Evolutionary conservation across 2,329 filamentous ascomycete species (phyloP), one percentile per base, ranked within the genome.

Genomic region (Emergomyces pasteurianus): DNA sequence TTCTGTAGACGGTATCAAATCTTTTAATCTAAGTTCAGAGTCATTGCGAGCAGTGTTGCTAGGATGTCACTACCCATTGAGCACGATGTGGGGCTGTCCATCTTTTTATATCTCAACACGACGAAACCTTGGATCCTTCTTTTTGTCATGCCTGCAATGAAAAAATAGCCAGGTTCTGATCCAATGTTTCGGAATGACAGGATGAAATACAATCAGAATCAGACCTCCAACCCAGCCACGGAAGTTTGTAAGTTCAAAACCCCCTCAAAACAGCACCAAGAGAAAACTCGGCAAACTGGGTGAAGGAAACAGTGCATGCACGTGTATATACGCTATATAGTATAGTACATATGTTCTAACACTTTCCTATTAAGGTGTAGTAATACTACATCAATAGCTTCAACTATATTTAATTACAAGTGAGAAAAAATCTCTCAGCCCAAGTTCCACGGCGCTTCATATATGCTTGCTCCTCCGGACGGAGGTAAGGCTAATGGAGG

Each of bases 361-460:
- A 2, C 23, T 58, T 26, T 36, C 18, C 9, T 40, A 14, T 36
- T 23, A 21, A 57, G 52, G n/a, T 43, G 26, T 34, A 62, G 60
- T 43, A 47, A 56, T 40, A 56, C 46, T 21, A 61, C 61, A 16
- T 64, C 63, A 26, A 12, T 64, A 58, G 57, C 63, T 21, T 63
- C 63, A 16, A 46, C 52, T 34, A 57, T 63, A 23, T 58, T 58
- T 36, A 63, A 64, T n/a, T 64, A 61, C 42, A 61, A 57, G 63
- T 64, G 28, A 49, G 21, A 31, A 31, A 43, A 34, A 43, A 31
- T 3, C 23, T 26, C 34, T 31, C 10, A 18, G 34, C 43, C 23
- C 26, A 3, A 43, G 12, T 26, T 28, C 26, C 9, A 12, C 26
- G 3, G 14, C 26, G 14, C 23, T n/a, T 23, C 10, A 10, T 43